A percentile compares a stretch with the other conserved stretches of the same genome.
These are phyloP conservation scores for Colletotrichum sansevieriae DNA, from an alignment of 2,329 filamentous ascomycete genomes.

Conservation along the genomic window DNA sequence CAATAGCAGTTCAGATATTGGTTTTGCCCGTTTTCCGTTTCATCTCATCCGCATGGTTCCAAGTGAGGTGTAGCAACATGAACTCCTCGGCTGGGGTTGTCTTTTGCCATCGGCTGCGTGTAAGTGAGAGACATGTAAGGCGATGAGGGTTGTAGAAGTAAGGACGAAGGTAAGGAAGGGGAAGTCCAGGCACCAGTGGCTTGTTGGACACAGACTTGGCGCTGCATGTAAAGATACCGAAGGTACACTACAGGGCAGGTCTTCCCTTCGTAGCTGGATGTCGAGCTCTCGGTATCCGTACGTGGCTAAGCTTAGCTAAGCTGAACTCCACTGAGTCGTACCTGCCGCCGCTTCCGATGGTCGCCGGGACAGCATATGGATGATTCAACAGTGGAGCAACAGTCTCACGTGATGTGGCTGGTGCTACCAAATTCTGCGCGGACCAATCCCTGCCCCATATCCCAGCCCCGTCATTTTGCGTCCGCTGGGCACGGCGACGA, in stretches of 20 bases:
- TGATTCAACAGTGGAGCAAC: constrained; percentile 20
- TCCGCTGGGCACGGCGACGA: constrained; percentile 34
- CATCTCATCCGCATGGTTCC: constrained; percentile 24
- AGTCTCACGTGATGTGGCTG: constrained; percentile 41
- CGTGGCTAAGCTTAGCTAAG: constrained; percentile 18
- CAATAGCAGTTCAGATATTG: background rate
- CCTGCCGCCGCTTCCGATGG: constrained; percentile 35
- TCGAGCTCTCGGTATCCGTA: background rate
- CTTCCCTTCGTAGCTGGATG: too few relatives aligned
- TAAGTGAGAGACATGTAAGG: background rate
- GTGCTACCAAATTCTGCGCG: constrained; percentile 35
- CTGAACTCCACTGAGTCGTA: background rate
- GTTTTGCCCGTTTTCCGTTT: constrained; percentile 19
- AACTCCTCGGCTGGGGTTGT: background rate
- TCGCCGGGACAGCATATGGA: constrained; percentile 36
- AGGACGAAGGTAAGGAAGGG: background rate
- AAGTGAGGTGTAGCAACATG: background rate
- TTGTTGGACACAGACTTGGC: background rate
- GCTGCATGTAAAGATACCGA: background rate
- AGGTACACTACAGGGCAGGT: too few relatives aligned
- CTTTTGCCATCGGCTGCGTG: background rate
- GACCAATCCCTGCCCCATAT: constrained; percentile 38
- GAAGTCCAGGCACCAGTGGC: background rate
- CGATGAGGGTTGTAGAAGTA: too few relatives aligned
- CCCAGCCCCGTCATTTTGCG: constrained; percentile 44